phyloP scores from a whole-genome alignment of 495 filamentous ascomycete species.

The Neurospora sp. region DNA sequence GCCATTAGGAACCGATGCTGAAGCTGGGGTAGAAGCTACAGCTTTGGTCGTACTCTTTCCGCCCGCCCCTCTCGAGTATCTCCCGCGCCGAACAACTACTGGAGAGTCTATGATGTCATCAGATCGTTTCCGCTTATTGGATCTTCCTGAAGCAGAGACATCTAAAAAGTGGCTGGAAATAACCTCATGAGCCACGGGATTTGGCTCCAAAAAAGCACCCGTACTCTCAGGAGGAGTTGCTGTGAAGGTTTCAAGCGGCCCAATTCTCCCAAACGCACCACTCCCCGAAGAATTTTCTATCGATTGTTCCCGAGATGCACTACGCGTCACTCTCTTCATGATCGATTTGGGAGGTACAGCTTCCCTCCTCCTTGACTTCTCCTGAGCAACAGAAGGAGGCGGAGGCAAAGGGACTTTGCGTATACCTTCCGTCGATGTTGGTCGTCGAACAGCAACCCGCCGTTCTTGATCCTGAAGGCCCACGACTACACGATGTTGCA shows the following conservation, averaged over 20 bases:
- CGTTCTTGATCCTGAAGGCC: slow-evolving; percentile 8
- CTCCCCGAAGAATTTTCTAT: background rate
- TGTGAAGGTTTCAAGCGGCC: background rate
- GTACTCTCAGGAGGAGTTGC: background rate
- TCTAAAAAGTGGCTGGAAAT: background rate
- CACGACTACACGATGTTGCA: background rate
- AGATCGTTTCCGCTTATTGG: slow-evolving; percentile 6
- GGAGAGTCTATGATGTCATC: background rate
- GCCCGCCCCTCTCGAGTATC: background rate
- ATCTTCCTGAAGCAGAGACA: background rate
- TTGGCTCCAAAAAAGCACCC: background rate
- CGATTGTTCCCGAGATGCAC: background rate
- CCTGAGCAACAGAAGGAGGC: slow-evolving; percentile 28
- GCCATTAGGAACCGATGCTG: background rate
- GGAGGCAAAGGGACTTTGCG: background rate
- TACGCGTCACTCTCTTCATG: slow-evolving; percentile 24
- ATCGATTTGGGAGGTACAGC: slow-evolving; percentile 24
- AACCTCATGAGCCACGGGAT: background rate
- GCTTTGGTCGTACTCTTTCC: background rate
- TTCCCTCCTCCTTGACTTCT: slow-evolving; percentile 26
- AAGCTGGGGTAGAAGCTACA: background rate
- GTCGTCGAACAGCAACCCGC: slow-evolving; percentile 31
- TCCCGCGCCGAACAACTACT: background rate
- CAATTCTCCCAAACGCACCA: slow-evolving; percentile 3
- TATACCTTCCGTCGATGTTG: slow-evolving; percentile 14